These are phyloP conservation scores for Wickerhamomyces alni DNA, from an alignment of 805 yeast genomes.

Conservation along the genomic window DNA sequence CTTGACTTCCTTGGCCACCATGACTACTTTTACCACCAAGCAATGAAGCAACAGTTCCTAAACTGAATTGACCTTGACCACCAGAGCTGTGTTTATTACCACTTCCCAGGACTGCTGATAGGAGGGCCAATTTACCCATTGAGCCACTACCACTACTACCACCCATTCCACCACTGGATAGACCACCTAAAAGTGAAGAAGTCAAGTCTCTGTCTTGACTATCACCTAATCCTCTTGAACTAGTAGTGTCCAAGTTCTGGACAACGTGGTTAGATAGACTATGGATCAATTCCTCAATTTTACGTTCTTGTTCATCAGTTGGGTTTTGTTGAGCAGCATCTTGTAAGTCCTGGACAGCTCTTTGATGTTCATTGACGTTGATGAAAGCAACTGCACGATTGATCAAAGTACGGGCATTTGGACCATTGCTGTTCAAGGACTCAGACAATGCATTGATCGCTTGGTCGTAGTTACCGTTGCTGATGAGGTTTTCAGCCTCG, in stretches of 20 bases:
- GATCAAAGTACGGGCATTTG: slow-evolving; percentile 15
- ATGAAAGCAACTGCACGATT: slow-evolving; percentile 18
- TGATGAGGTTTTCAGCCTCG: slow-evolving; percentile 9
- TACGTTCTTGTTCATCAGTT: slow-evolving; percentile 8
- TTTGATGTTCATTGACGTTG: slow-evolving; percentile 11
- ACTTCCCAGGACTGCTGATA: slow-evolving; percentile 12
- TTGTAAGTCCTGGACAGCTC: slow-evolving; percentile 18
- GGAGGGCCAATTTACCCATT: slow-evolving; percentile 10
- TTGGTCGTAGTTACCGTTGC: background rate
- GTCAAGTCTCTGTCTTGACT: slow-evolving; percentile 15
- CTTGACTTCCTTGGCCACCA: background rate
- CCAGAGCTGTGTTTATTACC: slow-evolving; percentile 1
- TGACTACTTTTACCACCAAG: slow-evolving; percentile 5
- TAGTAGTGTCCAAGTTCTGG: slow-evolving; percentile 13
- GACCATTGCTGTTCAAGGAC: slow-evolving; percentile 6
- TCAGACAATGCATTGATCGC: slow-evolving; percentile 3
- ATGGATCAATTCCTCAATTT: slow-evolving; percentile 19
- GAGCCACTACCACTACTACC: slow-evolving; percentile 13
- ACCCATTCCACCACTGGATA: slow-evolving; percentile 14
- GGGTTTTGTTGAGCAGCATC: slow-evolving; percentile 19
- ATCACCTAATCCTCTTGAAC: slow-evolving; percentile 16
- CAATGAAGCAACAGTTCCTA: slow-evolving; percentile 10
- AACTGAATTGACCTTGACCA: slow-evolving; percentile 7
- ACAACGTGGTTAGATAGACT: slow-evolving; percentile 18
- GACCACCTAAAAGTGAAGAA: slow-evolving; percentile 15